A percentile compares a stretch with the other conserved stretches of the same genome.
Evolutionary conservation across 306 rosid genomes (phyloP).

Genomic region (Prunus mira): DNA sequence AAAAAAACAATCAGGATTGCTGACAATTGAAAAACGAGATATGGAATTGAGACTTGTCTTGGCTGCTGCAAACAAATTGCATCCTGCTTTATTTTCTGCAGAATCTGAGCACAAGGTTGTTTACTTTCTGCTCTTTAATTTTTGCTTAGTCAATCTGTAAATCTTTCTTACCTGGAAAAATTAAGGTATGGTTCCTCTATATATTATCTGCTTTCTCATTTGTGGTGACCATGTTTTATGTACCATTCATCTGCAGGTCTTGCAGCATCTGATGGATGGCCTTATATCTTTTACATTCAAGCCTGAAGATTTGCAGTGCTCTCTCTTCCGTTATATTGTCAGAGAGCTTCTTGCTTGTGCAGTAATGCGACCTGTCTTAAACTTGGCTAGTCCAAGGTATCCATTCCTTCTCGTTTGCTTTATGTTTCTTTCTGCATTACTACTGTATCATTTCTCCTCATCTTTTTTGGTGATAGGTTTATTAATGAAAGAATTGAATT

Average conservation of each 20-base stretch:
- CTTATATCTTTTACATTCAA: conserved; percentile 74
- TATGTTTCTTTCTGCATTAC: conserved; percentile 12
- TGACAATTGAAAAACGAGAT: conserved; percentile 69
- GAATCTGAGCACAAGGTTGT: conserved; percentile 98
- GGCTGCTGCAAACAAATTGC: conserved; percentile 82
- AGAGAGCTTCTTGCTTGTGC: conserved; percentile 98
- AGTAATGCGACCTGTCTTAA: conserved; percentile 84
- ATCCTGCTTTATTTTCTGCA: conserved; percentile 95
- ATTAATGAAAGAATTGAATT: conserved; percentile 88
- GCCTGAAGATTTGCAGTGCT: conserved; percentile 83
- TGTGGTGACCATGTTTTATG: conserved; percentile 32
- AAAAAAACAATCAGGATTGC: conserved; percentile 43
- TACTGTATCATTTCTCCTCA: conserved; percentile 25
- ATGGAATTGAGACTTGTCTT: conserved; percentile 56
- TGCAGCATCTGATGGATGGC: conserved; percentile 90
- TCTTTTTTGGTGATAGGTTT: conserved; percentile 62
- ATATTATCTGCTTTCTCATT: conserved; percentile 5
- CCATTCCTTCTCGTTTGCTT: conserved; percentile 18
- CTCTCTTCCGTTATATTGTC: conserved; percentile 70
- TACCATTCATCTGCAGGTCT: conserved; percentile 56
- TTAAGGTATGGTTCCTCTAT: conserved; percentile 11
- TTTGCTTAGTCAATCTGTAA: conserved; percentile 18
- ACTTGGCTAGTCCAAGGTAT: conserved; percentile 89
- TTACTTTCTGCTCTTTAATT: conserved; percentile 22
- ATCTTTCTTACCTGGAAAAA: conserved; percentile 20